A percentile compares a stretch with the other conserved stretches of the same genome.
These are phyloP conservation scores for Fusarium proliferatum DNA, from an alignment of 2,329 filamentous ascomycete species.

Conservation along the genomic window DNA sequence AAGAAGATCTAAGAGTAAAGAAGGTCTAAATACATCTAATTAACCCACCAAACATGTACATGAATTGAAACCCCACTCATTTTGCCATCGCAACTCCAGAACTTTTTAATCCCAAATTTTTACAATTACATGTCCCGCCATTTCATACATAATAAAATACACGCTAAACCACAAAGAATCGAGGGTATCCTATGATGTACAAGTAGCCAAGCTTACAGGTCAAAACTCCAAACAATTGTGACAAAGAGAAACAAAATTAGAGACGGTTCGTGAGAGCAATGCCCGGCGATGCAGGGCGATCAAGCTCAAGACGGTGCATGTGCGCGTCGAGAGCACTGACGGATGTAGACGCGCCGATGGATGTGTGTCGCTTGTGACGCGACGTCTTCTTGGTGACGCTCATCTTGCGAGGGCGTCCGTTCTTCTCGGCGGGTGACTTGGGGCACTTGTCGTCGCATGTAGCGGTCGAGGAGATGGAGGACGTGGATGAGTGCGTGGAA, in stretches of 20 bases:
- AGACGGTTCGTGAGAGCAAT: conserved; percentile 45
- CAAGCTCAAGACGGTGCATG: conserved; percentile 46
- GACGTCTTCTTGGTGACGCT: conserved; percentile 43
- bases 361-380: conserved; percentile 41
- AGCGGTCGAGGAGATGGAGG: conserved; percentile 40
- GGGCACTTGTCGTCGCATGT: conserved; percentile 35
- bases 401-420: conserved; percentile 45
- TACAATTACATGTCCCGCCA: conserved; percentile 1
- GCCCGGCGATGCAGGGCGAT: conserved; percentile 44
- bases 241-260: conserved; percentile 7
- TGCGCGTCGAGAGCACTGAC: conserved; percentile 37
- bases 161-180: conserved; percentile 27
- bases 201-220: conserved; percentile 22
- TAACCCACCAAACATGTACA: not conserved
- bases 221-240: conserved; percentile 6
- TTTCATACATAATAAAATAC: conserved; percentile 27
- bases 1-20: conserved; percentile 18
- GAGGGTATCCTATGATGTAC: conserved; percentile 33
- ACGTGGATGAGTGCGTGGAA: conserved; percentile 36
- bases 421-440: conserved; percentile 39
- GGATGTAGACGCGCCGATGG: conserved; percentile 36
- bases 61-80: conserved; percentile 5
- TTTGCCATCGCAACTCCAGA: conserved; percentile 4
- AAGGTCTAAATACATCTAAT: conserved; percentile 13
- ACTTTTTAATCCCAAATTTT: conserved; percentile 3